Conservation (phyloP, 2,329 filamentous ascomycete genomes). For the Botrytis deweyae region DNA sequence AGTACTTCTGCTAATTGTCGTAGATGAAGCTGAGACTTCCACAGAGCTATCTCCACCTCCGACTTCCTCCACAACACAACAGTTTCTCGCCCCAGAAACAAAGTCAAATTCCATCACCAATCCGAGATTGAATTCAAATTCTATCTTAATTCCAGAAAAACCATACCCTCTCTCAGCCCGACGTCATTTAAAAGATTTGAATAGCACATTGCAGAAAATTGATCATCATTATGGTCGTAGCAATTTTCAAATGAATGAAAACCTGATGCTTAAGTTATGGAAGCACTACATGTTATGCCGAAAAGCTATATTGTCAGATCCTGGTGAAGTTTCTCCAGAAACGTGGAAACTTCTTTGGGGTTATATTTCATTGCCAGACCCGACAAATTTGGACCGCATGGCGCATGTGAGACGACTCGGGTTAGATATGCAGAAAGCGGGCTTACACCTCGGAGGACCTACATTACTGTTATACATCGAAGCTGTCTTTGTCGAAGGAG, state of each 20-base stretch:
- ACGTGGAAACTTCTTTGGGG: constrained; percentile 68
- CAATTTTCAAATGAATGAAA: constrained; percentile 8
- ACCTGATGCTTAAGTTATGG: constrained; percentile 39
- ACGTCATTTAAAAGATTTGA: background rate
- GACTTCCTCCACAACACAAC: constrained; percentile 2
- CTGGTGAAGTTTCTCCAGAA: constrained; percentile 56
- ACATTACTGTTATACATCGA: constrained; percentile 69
- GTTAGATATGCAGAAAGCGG: constrained; percentile 63
- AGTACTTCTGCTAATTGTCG: constrained; percentile 2
- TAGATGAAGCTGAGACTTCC: constrained; percentile 6
- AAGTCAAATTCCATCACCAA: background rate
- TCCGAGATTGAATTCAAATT: background rate
- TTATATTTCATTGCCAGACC: constrained; percentile 50
- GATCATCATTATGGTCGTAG: constrained; percentile 1
- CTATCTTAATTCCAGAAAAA: background rate
- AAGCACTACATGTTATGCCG: constrained; percentile 51
- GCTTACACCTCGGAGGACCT: constrained; percentile 51
- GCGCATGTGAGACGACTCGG: constrained; percentile 60
- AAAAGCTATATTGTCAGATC: constrained; percentile 45
- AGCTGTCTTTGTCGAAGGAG: constrained; percentile 63
- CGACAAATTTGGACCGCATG: constrained; percentile 54
- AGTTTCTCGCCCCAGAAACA: constrained; percentile 6
- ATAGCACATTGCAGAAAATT: background rate
- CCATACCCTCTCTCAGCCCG: background rate
- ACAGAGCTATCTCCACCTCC: constrained; percentile 8